Percentiles rank a stretch among this genome's conserved stretches.
These are phyloP conservation scores for Harringtonia aguacate DNA, from an alignment of 2,329 filamentous ascomycete genomes.

Conservation along the genomic window DNA sequence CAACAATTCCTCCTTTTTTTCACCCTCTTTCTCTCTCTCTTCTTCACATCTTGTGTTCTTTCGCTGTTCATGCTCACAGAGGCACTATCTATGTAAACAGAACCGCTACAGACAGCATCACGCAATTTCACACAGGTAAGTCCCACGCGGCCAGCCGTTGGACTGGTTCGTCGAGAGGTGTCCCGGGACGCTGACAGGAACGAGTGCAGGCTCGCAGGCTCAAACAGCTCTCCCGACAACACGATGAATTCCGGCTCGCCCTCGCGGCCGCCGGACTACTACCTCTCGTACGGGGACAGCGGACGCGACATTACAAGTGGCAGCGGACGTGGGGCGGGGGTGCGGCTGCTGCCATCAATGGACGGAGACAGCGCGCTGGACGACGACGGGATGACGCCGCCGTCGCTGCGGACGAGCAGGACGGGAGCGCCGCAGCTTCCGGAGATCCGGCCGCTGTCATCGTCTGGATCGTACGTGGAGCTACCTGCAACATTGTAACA, in stretches of 20 bases:
- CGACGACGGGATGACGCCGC: slow-evolving; percentile 7
- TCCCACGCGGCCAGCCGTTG: too few relatives aligned
- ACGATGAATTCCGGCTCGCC: slow-evolving; percentile 41
- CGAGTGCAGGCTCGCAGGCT: too few relatives aligned
- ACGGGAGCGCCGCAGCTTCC: slow-evolving; percentile 3
- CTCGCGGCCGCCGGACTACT: slow-evolving; percentile 42
- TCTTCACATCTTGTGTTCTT: too few relatives aligned
- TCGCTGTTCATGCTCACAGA: too few relatives aligned
- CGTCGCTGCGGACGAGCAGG: not conserved
- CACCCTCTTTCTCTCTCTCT: too few relatives aligned
- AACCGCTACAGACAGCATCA: too few relatives aligned
- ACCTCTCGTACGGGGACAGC: slow-evolving; percentile 45
- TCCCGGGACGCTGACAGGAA: too few relatives aligned
- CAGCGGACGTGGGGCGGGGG: slow-evolving; percentile 34
- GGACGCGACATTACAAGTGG: slow-evolving; percentile 36
- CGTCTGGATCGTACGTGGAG: slow-evolving; percentile 1
- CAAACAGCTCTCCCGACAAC: too few relatives aligned
- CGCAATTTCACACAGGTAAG: too few relatives aligned
- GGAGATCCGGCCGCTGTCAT: slow-evolving; percentile 25
- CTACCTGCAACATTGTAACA: not conserved
- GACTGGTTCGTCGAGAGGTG: too few relatives aligned
- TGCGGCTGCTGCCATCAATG: slow-evolving; percentile 52
- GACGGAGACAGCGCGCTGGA: slow-evolving; percentile 25
- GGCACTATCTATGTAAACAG: too few relatives aligned
- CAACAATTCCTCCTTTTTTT: too few relatives aligned